Conservation (phyloP, 108 stramenopile species). For the Mediolabrus comicus region DNA sequence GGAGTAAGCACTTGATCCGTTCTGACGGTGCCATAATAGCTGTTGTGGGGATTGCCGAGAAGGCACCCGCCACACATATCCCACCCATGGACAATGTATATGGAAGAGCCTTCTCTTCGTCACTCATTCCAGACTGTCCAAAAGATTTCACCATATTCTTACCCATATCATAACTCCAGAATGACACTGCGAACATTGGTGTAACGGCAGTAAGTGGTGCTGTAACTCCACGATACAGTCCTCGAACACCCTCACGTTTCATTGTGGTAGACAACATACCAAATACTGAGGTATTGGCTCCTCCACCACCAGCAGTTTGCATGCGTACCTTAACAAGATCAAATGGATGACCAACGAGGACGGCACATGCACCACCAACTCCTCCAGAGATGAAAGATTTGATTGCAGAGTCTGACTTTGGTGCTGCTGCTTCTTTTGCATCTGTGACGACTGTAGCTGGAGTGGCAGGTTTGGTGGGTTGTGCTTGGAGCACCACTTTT, state of each 20-base stretch:
- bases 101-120: constrained; percentile 29
- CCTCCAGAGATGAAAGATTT: constrained; percentile 82
- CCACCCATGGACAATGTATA: constrained; percentile 57
- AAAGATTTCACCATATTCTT: constrained; percentile 46
- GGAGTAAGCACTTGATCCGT: constrained; percentile 89
- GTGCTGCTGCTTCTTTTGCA: not conserved
- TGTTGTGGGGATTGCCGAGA: constrained; percentile 82
- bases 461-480: not conserved
- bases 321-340: constrained; percentile 78
- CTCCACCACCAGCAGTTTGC: constrained; percentile 56
- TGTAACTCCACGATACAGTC: constrained; percentile 85
- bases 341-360: constrained; percentile 73
- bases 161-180: constrained; percentile 92
- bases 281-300: constrained; percentile 45
- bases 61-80: constrained; percentile 76
- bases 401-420: constrained; percentile 12
- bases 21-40: constrained; percentile 85
- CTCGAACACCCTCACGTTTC: constrained; percentile 66
- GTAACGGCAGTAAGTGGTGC: constrained; percentile 87
- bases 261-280: constrained; percentile 70
- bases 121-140: constrained; percentile 19
- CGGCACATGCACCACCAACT: constrained; percentile 75
- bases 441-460: not conserved
- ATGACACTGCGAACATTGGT: constrained; percentile 89
- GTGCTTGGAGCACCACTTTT: not conserved